Conservation (phyloP, 169 alveolate genomes). For the Plasmodium ovale region DNA sequence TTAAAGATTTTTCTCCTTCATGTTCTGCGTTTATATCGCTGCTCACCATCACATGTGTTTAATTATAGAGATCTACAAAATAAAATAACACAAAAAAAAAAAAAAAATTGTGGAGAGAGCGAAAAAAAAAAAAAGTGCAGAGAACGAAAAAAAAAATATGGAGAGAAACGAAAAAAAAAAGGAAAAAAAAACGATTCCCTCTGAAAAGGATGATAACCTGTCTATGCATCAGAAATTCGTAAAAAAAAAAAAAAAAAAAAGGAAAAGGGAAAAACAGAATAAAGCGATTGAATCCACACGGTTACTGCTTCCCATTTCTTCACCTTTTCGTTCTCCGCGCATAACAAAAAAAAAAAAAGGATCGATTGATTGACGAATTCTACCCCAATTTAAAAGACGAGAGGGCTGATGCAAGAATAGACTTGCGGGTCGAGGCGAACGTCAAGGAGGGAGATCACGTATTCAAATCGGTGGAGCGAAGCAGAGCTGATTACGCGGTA, state of each 20-base stretch:
- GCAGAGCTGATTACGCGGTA: conserved; percentile 59
- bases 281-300: neutral
- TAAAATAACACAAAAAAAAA: neutral
- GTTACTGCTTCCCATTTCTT: neutral
- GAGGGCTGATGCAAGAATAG: neutral
- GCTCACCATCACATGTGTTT: too few species aligned
- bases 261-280: neutral
- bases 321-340: neutral
- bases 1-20: too few species aligned
- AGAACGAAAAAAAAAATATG: conserved; percentile 6
- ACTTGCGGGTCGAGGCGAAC: neutral
- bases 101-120: too few species aligned
- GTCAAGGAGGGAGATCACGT: conserved; percentile 22
- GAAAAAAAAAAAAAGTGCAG: conserved; percentile 5
- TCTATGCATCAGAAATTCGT: conserved; percentile 64
- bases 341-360: conserved; percentile 19
- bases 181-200: conserved; percentile 16
- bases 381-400: conserved; percentile 61
- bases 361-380: conserved; percentile 48
- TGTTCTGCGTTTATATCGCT: too few species aligned
- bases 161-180: conserved; percentile 6
- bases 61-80: neutral
- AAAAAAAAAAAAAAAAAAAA: conserved; percentile 18
- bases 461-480: conserved; percentile 52
- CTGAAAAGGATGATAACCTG: conserved; percentile 18